Base-by-base conservation (phyloP, 164 flowering plant species). In the Vitis cinerea region DNA sequence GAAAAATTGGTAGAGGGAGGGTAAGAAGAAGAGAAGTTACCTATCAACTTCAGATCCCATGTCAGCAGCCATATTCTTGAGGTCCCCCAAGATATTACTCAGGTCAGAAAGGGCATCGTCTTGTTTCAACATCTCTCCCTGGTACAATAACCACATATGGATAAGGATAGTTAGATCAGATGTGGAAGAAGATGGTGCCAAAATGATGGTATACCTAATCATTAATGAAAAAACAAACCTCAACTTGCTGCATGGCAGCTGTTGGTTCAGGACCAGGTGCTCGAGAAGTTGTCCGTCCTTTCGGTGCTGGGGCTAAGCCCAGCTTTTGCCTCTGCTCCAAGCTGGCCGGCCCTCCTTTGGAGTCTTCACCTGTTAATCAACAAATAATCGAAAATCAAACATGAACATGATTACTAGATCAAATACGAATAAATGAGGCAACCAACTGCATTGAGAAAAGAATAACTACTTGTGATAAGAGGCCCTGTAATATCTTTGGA, bases 41-140 rank as follows among this genome's bases (percentile, higher is more conserved):
- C 87, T 83, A 59, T 88, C 87, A 59, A 90, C 68, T 75, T 92
- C 98, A 44, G 83, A 59, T 67, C 96, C 98, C 98, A 92, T 92
- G 74, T 90, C 94, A 19, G 79, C 70, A 2, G 98, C 98, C 98
- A 92, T 92, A 62, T 64, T 70, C 88, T 90, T 92, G 66, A 92
- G 80, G 56, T 92, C 94, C 50, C 86, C 91, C 79, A 92, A 78
- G 13, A 92, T 79, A 59, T 85, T 74, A 71, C 96, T 92, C 37
- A 92, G 73, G 57, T 92, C 96, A 13, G 85, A 78, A 3, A 92
- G 83, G 9, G 82, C 85, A 72, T 90, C 98, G 66, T 92, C 98
- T 80, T 92, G 98, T 77, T 87, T 89, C 44, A 70, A 71, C 75
- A 82, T 87, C 79, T 92, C 95, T 5, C 75, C 71, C 99, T 93